These are phyloP conservation scores for Rubroshorea leprosula DNA, from an alignment of 345 rosid genomes.

Conservation along the genomic window DNA sequence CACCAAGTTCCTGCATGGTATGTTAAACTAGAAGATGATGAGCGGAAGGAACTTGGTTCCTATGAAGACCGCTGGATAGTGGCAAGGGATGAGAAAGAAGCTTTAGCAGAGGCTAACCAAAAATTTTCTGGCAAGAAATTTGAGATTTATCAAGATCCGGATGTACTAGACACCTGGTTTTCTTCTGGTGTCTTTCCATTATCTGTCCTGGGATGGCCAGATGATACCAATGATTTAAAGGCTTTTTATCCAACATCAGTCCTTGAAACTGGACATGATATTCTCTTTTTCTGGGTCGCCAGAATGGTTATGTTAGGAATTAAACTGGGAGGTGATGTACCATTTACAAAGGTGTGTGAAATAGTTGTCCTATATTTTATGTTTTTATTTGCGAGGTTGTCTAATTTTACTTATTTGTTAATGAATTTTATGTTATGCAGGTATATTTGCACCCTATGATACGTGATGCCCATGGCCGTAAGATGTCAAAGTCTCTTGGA, in stretches of 20 bases:
- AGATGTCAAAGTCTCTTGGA: conserved; percentile 92
- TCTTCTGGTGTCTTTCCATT: conserved; percentile 90
- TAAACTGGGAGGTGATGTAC: conserved; percentile 79
- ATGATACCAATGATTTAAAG: conserved; percentile 79
- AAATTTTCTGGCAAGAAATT: conserved; percentile 69
- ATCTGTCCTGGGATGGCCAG: conserved; percentile 91
- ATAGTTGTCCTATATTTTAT: conserved; percentile 8
- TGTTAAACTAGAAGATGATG: conserved; percentile 70
- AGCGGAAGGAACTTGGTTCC: conserved; percentile 62
- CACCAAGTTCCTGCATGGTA: conserved; percentile 96
- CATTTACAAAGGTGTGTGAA: conserved; percentile 66
- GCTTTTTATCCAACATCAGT: conserved; percentile 89
- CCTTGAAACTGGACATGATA: conserved; percentile 96
- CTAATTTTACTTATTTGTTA: neutral
- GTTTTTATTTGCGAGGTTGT: neutral
- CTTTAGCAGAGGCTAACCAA: conserved; percentile 45
- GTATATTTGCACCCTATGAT: conserved; percentile 95
- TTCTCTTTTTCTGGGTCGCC: conserved; percentile 96
- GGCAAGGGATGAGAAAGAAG: conserved; percentile 69
- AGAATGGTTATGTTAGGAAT: conserved; percentile 96
- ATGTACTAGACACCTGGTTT: conserved; percentile 98
- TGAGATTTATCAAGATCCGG: conserved; percentile 76
- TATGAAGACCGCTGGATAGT: conserved; percentile 88
- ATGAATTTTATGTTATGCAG: conserved; percentile 32
- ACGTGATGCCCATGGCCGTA: conserved; percentile 97